Base-by-base conservation (phyloP, 2,329 filamentous ascomycete species). In the Scytalidium lignicola region DNA sequence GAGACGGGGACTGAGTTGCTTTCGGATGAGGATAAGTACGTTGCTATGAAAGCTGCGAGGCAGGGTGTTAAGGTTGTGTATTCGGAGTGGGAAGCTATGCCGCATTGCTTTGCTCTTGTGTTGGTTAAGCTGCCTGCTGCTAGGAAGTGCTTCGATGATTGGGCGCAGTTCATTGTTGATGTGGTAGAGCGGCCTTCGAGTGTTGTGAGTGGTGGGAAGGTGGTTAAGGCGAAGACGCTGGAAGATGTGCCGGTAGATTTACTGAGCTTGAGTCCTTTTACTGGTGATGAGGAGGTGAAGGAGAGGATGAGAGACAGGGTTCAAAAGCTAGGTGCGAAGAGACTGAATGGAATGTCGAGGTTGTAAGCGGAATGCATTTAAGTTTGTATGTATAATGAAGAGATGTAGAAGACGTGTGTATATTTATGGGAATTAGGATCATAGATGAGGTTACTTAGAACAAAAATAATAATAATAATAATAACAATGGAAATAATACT, bases 41-140 rank as follows among this genome's bases (percentile, higher is more conserved):
- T 88, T 2, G 85, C 83, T 0, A 66, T 70, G 39, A 73, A 75
- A 37, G 71, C 87, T 10, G 71, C 71, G 15, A 55, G 59, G 7
- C 78, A 86, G 42, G 81, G 79, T 4, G 83, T 85, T 0, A 61
- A 60, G 0, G 78, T 91, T 0, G 73, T 80, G 3, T 86, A 83
- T 59, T 80, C 88, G 62, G 80, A 89, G 67, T 93, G 83, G 62
- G 83, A 90, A 64, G 85, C 81, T 2, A 92, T 92, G 88, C 86
- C 88, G 47, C 88, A 91, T 67, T 82, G 80, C 57, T 92, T 89
- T 61, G 79, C 76, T 1, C 59, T 82, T 54, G 54, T 88, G 1
- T 53, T 86, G 1, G 67, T 72, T 1, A 65, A 67, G 3, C 62
- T 74, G 2, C 61, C 70, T 1, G 72, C 67, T 23, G 68, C 75